A percentile compares a stretch with the other conserved stretches of the same genome.
Evolutionary conservation across 345 rosid genomes (phyloP).

Genomic region (Aquilaria sinensis): DNA sequence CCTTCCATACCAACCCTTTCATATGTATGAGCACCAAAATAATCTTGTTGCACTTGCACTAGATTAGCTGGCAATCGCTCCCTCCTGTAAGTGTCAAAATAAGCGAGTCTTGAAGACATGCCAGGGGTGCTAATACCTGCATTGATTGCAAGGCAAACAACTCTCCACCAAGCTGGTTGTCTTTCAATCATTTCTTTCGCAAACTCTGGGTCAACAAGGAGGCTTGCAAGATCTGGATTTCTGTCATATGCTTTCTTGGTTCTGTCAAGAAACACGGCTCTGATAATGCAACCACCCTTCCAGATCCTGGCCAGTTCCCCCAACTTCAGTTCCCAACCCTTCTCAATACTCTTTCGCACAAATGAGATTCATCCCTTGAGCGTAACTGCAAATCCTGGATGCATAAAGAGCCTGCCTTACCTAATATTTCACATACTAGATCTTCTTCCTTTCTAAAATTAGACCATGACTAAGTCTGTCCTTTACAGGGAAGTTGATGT

Average conservation of each 20-base stretch:
- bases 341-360: conserved; percentile 80
- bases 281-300: conserved; percentile 97
- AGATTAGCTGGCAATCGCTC: conserved; percentile 83
- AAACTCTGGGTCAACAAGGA: conserved; percentile 93
- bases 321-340: conserved; percentile 81
- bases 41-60: conserved; percentile 95
- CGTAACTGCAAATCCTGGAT: conserved; percentile 91
- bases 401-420: conserved; percentile 94
- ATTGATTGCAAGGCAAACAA: conserved; percentile 79
- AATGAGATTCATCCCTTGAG: conserved; percentile 96
- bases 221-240: conserved; percentile 79
- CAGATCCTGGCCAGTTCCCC: conserved; percentile 98
- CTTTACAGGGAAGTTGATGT: too few species aligned
- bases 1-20: conserved; percentile 90
- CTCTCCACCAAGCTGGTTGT: conserved; percentile 94
- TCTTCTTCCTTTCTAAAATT: too few species aligned
- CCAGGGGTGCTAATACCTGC: conserved; percentile 92
- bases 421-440: too few species aligned
- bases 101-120: conserved; percentile 94
- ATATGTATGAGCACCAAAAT: conserved; percentile 96
- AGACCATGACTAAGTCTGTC: too few species aligned
- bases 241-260: conserved; percentile 96
- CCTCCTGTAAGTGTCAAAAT: conserved; percentile 86
- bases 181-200: conserved; percentile 88
- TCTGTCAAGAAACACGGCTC: conserved; percentile 89